Conservation (phyloP, 306 rosid genomes). For the Calophaca sinica region DNA sequence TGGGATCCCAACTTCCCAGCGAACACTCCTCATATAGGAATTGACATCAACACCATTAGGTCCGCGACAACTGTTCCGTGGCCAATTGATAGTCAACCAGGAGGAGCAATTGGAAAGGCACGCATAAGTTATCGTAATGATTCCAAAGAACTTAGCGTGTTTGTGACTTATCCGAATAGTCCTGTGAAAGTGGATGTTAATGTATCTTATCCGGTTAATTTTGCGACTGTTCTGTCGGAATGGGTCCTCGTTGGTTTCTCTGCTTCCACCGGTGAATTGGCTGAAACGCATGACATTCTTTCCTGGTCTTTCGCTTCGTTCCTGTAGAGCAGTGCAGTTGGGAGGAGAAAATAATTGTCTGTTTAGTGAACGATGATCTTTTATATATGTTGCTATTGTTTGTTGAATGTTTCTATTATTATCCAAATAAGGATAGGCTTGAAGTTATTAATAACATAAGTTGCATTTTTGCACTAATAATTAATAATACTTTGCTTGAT, state of each 20-base stretch:
- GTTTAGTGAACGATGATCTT: not conserved
- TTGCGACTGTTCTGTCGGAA: constrained; percentile 20
- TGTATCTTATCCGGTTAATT: not conserved
- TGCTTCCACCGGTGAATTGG: constrained; percentile 44
- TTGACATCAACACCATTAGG: constrained; percentile 45
- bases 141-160: not conserved
- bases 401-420: not conserved
- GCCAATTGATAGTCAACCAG: not conserved
- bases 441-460: no score
- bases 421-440: no score
- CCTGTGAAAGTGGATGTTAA: not conserved
- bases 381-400: not conserved
- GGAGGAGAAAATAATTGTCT: not conserved
- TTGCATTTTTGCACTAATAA: no score
- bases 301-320: constrained; percentile 39
- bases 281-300: constrained; percentile 51
- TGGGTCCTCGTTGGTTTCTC: constrained; percentile 41
- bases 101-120: constrained; percentile 37
- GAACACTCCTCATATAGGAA: constrained; percentile 52
- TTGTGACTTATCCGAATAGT: constrained; percentile 34
- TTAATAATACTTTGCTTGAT: no score
- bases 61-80: constrained; percentile 30
- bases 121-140: constrained; percentile 17
- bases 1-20: constrained; percentile 35
- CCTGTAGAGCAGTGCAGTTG: not conserved